Evolutionary conservation across 805 yeast genomes (phyloP).

Genomic region (Zygosaccharomyces kombuchaensis): DNA sequence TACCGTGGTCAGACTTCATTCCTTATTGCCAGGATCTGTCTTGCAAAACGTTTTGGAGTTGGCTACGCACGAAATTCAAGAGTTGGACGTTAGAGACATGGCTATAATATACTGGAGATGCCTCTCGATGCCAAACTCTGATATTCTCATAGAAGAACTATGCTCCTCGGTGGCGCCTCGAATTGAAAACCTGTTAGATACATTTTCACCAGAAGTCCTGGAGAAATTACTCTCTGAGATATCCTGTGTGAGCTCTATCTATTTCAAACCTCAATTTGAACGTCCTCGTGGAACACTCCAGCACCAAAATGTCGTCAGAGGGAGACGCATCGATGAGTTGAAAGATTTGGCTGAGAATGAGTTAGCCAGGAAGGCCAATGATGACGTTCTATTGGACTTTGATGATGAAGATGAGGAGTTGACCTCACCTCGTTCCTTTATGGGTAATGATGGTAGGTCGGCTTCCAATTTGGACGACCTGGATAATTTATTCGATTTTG

Average conservation of each 20-base stretch:
- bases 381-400: slow-evolving; percentile 81
- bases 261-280: slow-evolving; percentile 76
- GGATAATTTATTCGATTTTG: slow-evolving; percentile 60
- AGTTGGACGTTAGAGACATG: slow-evolving; percentile 75
- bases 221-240: slow-evolving; percentile 69
- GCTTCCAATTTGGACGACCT: slow-evolving; percentile 58
- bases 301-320: slow-evolving; percentile 35
- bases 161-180: slow-evolving; percentile 53
- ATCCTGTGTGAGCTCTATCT: slow-evolving; percentile 82
- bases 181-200: slow-evolving; percentile 66
- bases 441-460: slow-evolving; percentile 19
- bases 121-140: slow-evolving; percentile 44
- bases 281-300: slow-evolving; percentile 40
- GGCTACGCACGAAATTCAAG: slow-evolving; percentile 62
- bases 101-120: slow-evolving; percentile 80
- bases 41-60: slow-evolving; percentile 58
- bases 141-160: slow-evolving; percentile 23
- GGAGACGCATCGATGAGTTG: slow-evolving; percentile 70
- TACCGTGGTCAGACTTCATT: slow-evolving; percentile 55
- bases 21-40: slow-evolving; percentile 40
- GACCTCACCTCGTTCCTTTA: slow-evolving; percentile 15
- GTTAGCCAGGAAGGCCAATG: slow-evolving; percentile 56
- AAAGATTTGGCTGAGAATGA: slow-evolving; percentile 74
- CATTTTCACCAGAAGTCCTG: slow-evolving; percentile 63
- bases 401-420: slow-evolving; percentile 53